Percentiles rank a stretch among this genome's conserved stretches.
phyloP scores from a whole-genome alignment of 176 grass and related monocot genomes.

The Zizania latifolia region DNA sequence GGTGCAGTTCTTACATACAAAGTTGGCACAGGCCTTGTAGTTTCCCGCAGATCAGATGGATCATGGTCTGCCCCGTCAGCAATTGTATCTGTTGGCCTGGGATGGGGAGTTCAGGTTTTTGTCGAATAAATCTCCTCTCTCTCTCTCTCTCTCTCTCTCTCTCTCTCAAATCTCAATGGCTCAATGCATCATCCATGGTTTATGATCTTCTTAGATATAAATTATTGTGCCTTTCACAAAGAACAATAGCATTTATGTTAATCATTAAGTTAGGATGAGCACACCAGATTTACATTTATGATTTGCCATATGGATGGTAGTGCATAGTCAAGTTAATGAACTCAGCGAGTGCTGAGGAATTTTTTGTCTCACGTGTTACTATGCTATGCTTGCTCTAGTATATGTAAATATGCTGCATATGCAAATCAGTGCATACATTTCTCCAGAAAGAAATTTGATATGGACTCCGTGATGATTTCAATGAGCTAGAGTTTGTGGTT shows the following conservation, averaged over 20 bases:
- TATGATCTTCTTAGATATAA: neutral
- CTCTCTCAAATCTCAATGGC: neutral
- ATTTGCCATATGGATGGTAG: neutral
- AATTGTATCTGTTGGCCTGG: conserved; percentile 83
- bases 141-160: too few relatives aligned
- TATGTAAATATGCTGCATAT: neutral
- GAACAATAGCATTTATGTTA: neutral
- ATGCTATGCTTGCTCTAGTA: neutral
- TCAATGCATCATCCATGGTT: neutral
- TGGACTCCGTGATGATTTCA: neutral
- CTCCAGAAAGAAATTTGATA: neutral
- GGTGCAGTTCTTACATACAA: conserved; percentile 93
- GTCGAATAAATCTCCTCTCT: conserved; percentile 8
- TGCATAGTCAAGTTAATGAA: neutral
- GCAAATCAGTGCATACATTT: neutral
- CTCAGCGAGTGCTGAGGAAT: neutral
- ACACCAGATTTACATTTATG: neutral
- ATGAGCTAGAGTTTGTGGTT: conserved; percentile 3
- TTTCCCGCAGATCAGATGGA: conserved; percentile 75
- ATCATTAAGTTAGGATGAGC: neutral
- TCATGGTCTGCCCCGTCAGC: conserved; percentile 95
- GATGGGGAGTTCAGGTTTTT: conserved; percentile 95
- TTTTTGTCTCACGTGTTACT: neutral
- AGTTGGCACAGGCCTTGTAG: conserved; percentile 77
- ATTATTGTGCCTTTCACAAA: too few relatives aligned